Percentiles rank a stretch among this genome's conserved stretches.
Evolutionary conservation across 306 rosid genomes (phyloP).

Genomic region (Arachis stenosperma): DNA sequence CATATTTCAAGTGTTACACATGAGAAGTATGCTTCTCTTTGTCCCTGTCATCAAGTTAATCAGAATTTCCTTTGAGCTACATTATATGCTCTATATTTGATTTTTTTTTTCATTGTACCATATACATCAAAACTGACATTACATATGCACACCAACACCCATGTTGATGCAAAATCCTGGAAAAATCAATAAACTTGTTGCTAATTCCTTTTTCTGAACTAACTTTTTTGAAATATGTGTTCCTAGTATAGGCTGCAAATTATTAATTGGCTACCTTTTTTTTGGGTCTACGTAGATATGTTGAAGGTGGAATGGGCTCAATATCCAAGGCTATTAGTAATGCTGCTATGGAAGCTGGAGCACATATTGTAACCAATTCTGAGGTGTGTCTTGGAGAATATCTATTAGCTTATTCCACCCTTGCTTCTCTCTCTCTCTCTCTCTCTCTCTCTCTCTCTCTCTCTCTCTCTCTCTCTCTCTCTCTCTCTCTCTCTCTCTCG

Average conservation of each 20-base stretch:
- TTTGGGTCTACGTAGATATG: slow-evolving; percentile 59
- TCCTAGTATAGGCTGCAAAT: slow-evolving; percentile 26
- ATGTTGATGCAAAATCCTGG: not conserved
- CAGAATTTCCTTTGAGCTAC: not conserved
- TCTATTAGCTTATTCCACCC: slow-evolving; percentile 11
- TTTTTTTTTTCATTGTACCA: not conserved
- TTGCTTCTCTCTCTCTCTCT: not conserved
- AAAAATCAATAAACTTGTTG: not conserved
- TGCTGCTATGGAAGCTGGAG: slow-evolving; percentile 87
- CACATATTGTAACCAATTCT: slow-evolving; percentile 66
- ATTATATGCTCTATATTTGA: not conserved
- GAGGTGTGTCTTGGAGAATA: slow-evolving; percentile 61
- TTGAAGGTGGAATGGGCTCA: slow-evolving; percentile 99
- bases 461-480: too few species aligned
- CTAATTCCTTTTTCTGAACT: slow-evolving; percentile 19
- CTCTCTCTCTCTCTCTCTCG: not conserved
- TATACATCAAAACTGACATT: not conserved
- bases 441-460: not conserved
- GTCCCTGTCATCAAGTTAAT: not conserved
- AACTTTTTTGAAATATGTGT: slow-evolving; percentile 14
- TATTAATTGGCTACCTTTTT: slow-evolving; percentile 16
- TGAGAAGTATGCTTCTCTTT: not conserved
- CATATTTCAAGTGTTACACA: not conserved
- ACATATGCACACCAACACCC: not conserved
- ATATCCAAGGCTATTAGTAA: slow-evolving; percentile 79